phyloP scores from a whole-genome alignment of 2,329 filamentous ascomycete genomes.

The Penicillium sp. region DNA sequence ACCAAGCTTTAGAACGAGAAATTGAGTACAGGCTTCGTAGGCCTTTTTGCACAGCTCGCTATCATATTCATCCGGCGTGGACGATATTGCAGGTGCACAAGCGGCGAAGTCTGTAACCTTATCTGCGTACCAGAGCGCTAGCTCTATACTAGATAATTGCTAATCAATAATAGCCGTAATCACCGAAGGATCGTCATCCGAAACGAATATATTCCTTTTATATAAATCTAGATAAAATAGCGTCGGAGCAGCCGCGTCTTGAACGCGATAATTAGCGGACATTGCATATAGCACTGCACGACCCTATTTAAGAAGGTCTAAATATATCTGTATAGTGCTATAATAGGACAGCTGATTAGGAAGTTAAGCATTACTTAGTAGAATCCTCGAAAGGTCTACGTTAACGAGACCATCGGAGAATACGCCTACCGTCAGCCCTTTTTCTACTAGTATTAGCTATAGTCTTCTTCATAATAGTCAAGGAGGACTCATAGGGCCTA shows the following conservation, averaged over 20 bases:
- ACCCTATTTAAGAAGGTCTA: background rate
- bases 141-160: background rate
- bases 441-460: background rate
- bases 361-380: background rate
- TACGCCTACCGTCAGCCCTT: background rate
- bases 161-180: background rate
- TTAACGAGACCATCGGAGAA: background rate
- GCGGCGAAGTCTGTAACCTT: background rate
- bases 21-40: background rate
- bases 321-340: background rate
- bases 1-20: background rate
- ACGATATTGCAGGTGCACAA: background rate
- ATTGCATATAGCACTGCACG: background rate
- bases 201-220: constrained; percentile 1
- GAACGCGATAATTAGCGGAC: background rate
- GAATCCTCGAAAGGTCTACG: background rate
- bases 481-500: background rate
- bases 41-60: background rate
- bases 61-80: background rate
- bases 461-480: background rate
- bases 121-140: background rate
- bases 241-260: background rate
- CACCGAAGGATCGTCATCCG: background rate
- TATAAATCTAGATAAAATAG: background rate
- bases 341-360: background rate